Percentiles rank a stretch among this genome's conserved stretches.
phyloP scores from a whole-genome alignment of 2,329 filamentous ascomycete species.

The Colletotrichum zoysiae region DNA sequence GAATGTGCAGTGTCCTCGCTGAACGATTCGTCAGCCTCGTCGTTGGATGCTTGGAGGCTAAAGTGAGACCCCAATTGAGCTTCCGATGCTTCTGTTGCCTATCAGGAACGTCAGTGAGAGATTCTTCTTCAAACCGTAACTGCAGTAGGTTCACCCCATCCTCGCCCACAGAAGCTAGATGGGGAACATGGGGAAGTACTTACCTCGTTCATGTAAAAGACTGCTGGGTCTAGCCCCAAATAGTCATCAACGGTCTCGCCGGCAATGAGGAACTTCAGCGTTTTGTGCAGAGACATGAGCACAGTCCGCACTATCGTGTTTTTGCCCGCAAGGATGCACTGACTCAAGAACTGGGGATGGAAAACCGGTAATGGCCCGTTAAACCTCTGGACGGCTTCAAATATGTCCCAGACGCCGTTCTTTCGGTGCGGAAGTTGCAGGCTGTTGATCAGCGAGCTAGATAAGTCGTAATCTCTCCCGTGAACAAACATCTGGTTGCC shows the following conservation, averaged over 20 bases:
- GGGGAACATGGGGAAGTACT: slow-evolving; percentile 34
- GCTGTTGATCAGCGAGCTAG: slow-evolving; percentile 68
- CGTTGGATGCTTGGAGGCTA: slow-evolving; percentile 48
- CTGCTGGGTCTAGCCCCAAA: slow-evolving; percentile 73
- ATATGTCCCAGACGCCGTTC: slow-evolving; percentile 74
- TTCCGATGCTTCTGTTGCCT: slow-evolving; percentile 37
- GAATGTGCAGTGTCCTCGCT: slow-evolving; percentile 77
- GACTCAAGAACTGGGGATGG: slow-evolving; percentile 90
- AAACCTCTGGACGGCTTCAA: slow-evolving; percentile 83
- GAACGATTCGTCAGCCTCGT: slow-evolving; percentile 72
- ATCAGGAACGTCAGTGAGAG: background rate
- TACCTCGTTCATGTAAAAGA: slow-evolving; percentile 64
- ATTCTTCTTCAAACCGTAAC: background rate
- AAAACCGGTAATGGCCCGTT: slow-evolving; percentile 92
- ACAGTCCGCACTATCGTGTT: slow-evolving; percentile 77
- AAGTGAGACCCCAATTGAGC: slow-evolving; percentile 55
- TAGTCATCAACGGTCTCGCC: slow-evolving; percentile 86
- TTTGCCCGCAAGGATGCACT: slow-evolving; percentile 88
- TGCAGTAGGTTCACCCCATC: background rate
- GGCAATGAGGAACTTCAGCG: slow-evolving; percentile 84
- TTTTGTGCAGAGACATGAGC: slow-evolving; percentile 78
- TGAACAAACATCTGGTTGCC: slow-evolving; percentile 93
- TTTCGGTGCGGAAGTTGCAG: slow-evolving; percentile 62
- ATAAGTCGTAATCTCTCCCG: slow-evolving; percentile 78
- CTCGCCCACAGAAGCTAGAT: background rate